Evolutionary conservation across 1,139 yeast genomes (phyloP).

Genomic region (Kodamaea sp.): DNA sequence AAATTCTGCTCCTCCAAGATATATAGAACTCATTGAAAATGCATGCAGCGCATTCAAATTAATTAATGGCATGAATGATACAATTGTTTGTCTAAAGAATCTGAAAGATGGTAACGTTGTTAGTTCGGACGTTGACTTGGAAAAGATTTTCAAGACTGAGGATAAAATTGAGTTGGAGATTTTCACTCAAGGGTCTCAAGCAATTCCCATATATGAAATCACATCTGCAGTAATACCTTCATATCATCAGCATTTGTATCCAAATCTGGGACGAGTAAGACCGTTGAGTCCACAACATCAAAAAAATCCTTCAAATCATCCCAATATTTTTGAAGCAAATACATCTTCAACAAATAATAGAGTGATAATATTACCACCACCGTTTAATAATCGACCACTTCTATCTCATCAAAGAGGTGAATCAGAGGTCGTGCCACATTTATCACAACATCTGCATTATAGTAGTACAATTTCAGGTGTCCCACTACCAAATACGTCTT

Average conservation of each 20-base stretch:
- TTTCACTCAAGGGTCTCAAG: slow-evolving; percentile 29
- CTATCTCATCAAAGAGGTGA: slow-evolving; percentile 6
- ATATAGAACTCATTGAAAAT: slow-evolving; percentile 63
- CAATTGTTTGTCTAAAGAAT: slow-evolving; percentile 14
- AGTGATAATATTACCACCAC: slow-evolving; percentile 31
- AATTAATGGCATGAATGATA: slow-evolving; percentile 5
- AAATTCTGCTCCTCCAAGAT: slow-evolving; percentile 66
- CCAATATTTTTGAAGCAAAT: slow-evolving; percentile 7
- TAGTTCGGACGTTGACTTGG: slow-evolving; percentile 34
- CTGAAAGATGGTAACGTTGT: slow-evolving; percentile 22
- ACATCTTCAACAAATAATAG: background rate
- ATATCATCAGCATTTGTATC: slow-evolving; percentile 11
- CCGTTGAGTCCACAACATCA: background rate
- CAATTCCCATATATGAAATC: slow-evolving; percentile 36
- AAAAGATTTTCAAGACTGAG: slow-evolving; percentile 28
- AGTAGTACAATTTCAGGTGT: background rate
- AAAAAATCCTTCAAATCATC: slow-evolving; percentile 12
- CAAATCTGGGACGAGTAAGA: slow-evolving; percentile 1
- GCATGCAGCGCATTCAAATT: slow-evolving; percentile 62
- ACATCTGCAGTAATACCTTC: slow-evolving; percentile 31
- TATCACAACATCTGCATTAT: slow-evolving; percentile 7
- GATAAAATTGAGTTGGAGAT: slow-evolving; percentile 35
- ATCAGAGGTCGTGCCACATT: slow-evolving; percentile 10
- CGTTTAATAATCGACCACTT: slow-evolving; percentile 18
- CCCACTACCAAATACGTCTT: background rate